Evolutionary conservation across 805 yeast species (phyloP).

Genomic region (Clavispora fructus): DNA sequence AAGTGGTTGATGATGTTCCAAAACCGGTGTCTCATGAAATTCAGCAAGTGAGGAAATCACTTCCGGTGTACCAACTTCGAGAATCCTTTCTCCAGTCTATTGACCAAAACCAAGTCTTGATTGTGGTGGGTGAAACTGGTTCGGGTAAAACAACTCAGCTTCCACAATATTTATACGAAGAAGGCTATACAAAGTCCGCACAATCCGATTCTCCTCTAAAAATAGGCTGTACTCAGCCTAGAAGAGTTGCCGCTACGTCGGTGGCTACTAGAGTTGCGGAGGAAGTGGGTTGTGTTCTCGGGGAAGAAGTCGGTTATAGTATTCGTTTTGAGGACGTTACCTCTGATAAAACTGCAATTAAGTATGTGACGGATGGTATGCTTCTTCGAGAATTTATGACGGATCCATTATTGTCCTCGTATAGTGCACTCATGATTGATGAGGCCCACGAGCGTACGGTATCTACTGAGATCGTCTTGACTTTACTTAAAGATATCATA

Average conservation of each 20-base stretch:
- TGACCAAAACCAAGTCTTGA: conserved; percentile 56
- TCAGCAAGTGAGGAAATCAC: conserved; percentile 51
- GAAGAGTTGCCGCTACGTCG: conserved; percentile 91
- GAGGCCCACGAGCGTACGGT: conserved; percentile 97
- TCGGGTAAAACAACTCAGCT: conserved; percentile 94
- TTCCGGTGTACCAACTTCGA: conserved; percentile 72
- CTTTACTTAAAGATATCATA: conserved; percentile 68
- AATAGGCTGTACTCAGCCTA: conserved; percentile 89
- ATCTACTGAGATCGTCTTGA: conserved; percentile 80
- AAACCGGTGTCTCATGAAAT: conserved; percentile 19
- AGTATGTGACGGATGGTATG: conserved; percentile 97
- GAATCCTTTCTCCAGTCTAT: conserved; percentile 57
- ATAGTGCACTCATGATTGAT: conserved; percentile 86
- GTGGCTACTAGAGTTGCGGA: conserved; percentile 90
- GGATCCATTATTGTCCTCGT: conserved; percentile 64
- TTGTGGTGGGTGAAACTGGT: conserved; percentile 85
- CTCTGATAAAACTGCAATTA: conserved; percentile 59
- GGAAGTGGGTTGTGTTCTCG: conserved; percentile 77
- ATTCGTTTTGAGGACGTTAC: conserved; percentile 83
- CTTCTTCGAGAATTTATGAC: conserved; percentile 74
- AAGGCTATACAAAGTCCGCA: conserved; percentile 60
- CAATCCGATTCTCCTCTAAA: conserved; percentile 20
- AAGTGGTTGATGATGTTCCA: conserved; percentile 20
- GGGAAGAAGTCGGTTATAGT: conserved; percentile 83
- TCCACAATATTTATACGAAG: conserved; percentile 82